Evolutionary conservation across 2,329 filamentous ascomycete genomes (phyloP).

Genomic region (Aspergillus sp.): DNA sequence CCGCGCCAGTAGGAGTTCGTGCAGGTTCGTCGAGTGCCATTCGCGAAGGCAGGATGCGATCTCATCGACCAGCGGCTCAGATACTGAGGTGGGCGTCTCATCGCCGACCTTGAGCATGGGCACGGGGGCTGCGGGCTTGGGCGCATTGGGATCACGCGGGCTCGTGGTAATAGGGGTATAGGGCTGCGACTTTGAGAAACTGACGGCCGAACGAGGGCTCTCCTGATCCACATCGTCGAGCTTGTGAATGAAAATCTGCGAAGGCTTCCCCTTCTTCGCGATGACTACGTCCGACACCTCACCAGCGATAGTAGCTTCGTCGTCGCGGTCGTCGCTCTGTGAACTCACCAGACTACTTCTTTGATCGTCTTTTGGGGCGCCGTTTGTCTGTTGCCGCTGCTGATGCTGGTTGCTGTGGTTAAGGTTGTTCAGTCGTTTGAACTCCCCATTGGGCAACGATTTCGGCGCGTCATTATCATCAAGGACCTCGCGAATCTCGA

Average conservation of each 20-base stretch:
- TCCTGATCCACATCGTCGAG: conserved; percentile 26
- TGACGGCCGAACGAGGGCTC: conserved; percentile 23
- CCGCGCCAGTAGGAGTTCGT: conserved; percentile 75
- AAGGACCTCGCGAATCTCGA: conserved; percentile 87
- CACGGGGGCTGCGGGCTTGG: conserved; percentile 79
- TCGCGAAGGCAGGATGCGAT: conserved; percentile 93
- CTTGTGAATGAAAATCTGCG: conserved; percentile 33
- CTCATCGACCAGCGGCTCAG: conserved; percentile 91
- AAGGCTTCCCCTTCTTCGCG: conserved; percentile 33
- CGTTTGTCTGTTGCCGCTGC: conserved; percentile 16
- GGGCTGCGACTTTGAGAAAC: conserved; percentile 16
- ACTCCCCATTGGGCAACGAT: conserved; percentile 26
- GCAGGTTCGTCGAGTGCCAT: conserved; percentile 96
- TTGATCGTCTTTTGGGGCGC: conserved; percentile 18
- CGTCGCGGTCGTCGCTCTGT: conserved; percentile 16
- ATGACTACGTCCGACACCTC: conserved; percentile 28
- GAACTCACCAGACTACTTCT: conserved; percentile 22
- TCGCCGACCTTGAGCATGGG: conserved; percentile 97
- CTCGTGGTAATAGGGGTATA: conserved; percentile 29
- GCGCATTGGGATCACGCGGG: conserved; percentile 53
- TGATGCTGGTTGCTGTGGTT: not conserved
- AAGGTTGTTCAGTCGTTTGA: conserved; percentile 25
- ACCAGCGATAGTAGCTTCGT: conserved; percentile 3
- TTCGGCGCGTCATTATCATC: conserved; percentile 55
- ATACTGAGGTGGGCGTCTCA: conserved; percentile 80